Evolutionary conservation across 2,329 filamentous ascomycete species (phyloP), one percentile per base, ranked within the genome.

Genomic region (Dendrostoma leiphaemia): DNA sequence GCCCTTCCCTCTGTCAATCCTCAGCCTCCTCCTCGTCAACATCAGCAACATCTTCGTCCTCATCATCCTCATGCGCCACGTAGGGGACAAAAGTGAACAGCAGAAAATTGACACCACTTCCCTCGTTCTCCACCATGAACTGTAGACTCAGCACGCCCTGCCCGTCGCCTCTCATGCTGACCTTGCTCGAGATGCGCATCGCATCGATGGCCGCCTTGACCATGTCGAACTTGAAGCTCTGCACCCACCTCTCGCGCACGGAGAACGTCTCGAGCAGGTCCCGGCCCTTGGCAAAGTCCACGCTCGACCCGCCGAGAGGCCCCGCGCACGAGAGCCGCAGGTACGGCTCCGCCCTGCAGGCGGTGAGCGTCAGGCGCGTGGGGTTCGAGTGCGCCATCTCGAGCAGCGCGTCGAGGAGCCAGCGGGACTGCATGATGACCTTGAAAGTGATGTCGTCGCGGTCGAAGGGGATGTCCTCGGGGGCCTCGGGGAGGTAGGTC

Each of bases 111-210:
- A 85, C 76, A 23, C 78, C 77, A 5, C 82, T 80, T 6, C 82
- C 81, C 58, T 94, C 90, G 38, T 92, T 79, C 67, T 97, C 91
- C 15, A 99, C 87, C 88, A 99, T 94, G 65, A 97, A 97, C 67
- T 99, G 94, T 68, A 97, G 74, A 70, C 90, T 97, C 60, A 99
- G 71, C 28, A 99, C 93, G 0, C 94, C 93, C 67, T 96, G 90
- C 2, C 82, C 79, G 70, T 99, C 94, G 0, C 91, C 88, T 15
- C 94, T 81, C 58, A 99, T 81, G 67, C 91, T 96, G 54, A 97
- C 92, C 71, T 97, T 99, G 64, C 83, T 92, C 4, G 92, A 91
- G 34, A 91, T 83, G 43, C 87, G 85, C 93, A 99, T 97, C n/a
- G 94, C 93, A 60, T 93, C 86, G 43, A 85, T 85, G 0, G 93